Conservation (phyloP, 805 yeast species). For the Jamesozyma lodderae region DNA sequence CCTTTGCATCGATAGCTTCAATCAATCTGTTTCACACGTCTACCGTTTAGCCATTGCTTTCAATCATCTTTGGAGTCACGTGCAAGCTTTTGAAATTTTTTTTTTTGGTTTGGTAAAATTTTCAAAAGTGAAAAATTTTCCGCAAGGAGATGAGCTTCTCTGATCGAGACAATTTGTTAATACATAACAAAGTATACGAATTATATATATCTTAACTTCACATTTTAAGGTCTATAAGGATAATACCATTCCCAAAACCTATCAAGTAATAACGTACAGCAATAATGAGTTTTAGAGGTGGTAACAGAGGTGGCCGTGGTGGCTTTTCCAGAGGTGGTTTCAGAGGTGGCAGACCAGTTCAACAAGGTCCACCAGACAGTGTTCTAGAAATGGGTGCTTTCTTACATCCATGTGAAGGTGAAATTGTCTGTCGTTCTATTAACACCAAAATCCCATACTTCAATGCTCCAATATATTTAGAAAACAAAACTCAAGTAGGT, state of each 20-base stretch:
- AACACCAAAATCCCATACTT: slow-evolving; percentile 94
- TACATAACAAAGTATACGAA: background rate
- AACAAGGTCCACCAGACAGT: slow-evolving; percentile 93
- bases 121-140: slow-evolving; percentile 4
- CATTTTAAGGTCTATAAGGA: background rate
- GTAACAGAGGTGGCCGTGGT: slow-evolving; percentile 23
- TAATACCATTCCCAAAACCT: background rate
- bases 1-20: too few relatives aligned
- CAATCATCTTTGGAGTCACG: background rate
- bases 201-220: too few relatives aligned
- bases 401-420: slow-evolving; percentile 90
- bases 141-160: slow-evolving; percentile 4
- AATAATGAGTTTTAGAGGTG: slow-evolving; percentile 33
- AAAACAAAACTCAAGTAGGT: slow-evolving; percentile 92
- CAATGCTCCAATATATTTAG: slow-evolving; percentile 96
- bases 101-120: slow-evolving; percentile 1
- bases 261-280: background rate
- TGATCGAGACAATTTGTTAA: background rate
- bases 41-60: background rate
- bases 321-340: slow-evolving; percentile 30
- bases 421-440: slow-evolving; percentile 90
- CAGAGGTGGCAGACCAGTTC: slow-evolving; percentile 46
- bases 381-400: slow-evolving; percentile 94
- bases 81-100: background rate
- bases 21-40: too few relatives aligned